A percentile compares a stretch with the other conserved stretches of the same genome.
Conservation (phyloP, 257 asterid species). For the Ligustrum vulgare region DNA sequence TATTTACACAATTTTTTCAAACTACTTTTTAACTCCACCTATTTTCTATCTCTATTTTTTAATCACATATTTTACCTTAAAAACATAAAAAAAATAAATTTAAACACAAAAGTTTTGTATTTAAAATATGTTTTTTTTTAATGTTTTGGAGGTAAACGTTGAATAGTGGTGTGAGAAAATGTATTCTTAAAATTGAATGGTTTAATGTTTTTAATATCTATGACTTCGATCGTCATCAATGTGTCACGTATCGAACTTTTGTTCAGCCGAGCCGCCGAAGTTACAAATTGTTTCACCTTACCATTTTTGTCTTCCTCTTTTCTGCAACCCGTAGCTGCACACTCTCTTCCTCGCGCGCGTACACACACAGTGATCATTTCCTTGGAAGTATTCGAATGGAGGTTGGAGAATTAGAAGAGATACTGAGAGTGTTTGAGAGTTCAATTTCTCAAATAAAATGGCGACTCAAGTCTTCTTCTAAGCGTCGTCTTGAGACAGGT, state of each 20-base stretch:
- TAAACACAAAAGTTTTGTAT: too few relatives aligned
- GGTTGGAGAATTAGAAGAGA: constrained; percentile 35
- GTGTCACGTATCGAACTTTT: not conserved
- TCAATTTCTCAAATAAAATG: constrained; percentile 68
- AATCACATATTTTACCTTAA: too few relatives aligned
- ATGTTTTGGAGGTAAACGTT: too few relatives aligned
- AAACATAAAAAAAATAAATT: too few relatives aligned
- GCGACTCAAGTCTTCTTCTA: constrained; percentile 70
- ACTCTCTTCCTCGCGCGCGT: not conserved
- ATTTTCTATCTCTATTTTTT: too few relatives aligned
- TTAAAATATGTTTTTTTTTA: too few relatives aligned
- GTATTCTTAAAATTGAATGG: too few relatives aligned
- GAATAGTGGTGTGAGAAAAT: too few relatives aligned
- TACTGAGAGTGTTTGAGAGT: constrained; percentile 46
- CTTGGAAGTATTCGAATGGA: constrained; percentile 10
- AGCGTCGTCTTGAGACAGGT: constrained; percentile 80
- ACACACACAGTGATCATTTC: not conserved
- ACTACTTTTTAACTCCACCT: too few relatives aligned
- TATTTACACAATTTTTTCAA: too few relatives aligned
- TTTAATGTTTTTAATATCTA: too few relatives aligned
- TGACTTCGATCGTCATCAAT: too few relatives aligned
- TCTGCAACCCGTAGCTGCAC: not conserved
- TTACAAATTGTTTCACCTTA: not conserved
- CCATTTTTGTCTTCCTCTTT: not conserved
- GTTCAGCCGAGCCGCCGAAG: not conserved